Base-by-base conservation (phyloP, 208 protist genomes). In the Crithidia acanthocephali region DNA sequence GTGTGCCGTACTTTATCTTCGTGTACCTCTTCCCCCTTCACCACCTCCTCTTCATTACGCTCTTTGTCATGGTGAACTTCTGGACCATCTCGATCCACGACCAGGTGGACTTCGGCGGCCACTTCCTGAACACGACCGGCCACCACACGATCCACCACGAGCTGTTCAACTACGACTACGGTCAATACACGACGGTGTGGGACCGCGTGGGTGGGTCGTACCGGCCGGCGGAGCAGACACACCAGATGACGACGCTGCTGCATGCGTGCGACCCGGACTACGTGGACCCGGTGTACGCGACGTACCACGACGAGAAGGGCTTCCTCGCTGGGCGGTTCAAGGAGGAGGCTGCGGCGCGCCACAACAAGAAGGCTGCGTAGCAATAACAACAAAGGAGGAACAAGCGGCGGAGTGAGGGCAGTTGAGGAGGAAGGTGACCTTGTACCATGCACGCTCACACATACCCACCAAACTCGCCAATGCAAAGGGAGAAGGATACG, bases 71-170 rank as follows among this genome's bases (percentile, higher is more conserved):
- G 47, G 94, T 98, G 42, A 98, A 98, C 86, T 84, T 98, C 63
- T 98, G 96, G 94, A 98, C 93, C 42, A 94, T 98, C 70, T 94
- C 85, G 30, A 98, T 98, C 73, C 96, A 98, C 80, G 96, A 95
- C 58, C 91, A 94, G 77, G 88, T 95, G 47, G 86, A 92, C 77
- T 94, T 95, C 80, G 87, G 91, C 22, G 85, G 85, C 7, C 75
- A 85, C 73, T 85, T 91, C 65, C n/a, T 94, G 30, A 86, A 91
- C 76, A 89, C 85, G 1, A 91, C 90, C 25, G 92, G 88, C 30
- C 93, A 98, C 79, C 96, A 98, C 85, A 97, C 92, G 8, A 92
- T 97, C 56, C 96, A 98, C 79, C 96, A 98, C 73, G 86, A 92
- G 64, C 52, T 90, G 62, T 98, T 97, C 78, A 93, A 91, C 79